These are phyloP conservation scores for Myriosclerotinia scirpicola DNA, from an alignment of 2,329 filamentous ascomycete species.

Conservation along the genomic window DNA sequence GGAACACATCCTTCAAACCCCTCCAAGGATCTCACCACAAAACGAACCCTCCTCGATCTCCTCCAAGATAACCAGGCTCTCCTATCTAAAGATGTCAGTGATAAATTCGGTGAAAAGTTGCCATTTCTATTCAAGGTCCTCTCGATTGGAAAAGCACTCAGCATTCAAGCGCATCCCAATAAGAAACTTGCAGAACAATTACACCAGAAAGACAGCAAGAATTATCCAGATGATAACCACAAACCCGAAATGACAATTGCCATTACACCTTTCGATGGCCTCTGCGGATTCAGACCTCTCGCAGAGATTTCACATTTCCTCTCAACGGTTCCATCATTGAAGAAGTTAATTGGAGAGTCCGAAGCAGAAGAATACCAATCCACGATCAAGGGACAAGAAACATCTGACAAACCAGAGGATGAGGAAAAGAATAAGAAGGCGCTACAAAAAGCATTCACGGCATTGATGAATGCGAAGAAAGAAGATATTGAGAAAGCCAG, in stretches of 20 bases:
- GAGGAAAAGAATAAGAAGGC: conserved; percentile 71
- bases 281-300: conserved; percentile 92
- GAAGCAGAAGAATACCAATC: conserved; percentile 57
- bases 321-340: conserved; percentile 59
- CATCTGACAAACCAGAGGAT: conserved; percentile 42
- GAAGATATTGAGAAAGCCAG: conserved; percentile 64
- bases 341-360: conserved; percentile 64
- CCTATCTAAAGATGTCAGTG: conserved; percentile 69
- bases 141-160: conserved; percentile 91
- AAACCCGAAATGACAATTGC: conserved; percentile 99
- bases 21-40: conserved; percentile 82
- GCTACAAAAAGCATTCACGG: conserved; percentile 71
- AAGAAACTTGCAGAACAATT: conserved; percentile 90
- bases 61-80: conserved; percentile 84
- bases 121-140: conserved; percentile 98
- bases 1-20: conserved; percentile 95
- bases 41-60: conserved; percentile 82
- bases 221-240: conserved; percentile 99
- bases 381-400: conserved; percentile 55
- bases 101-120: conserved; percentile 77
- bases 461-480: conserved; percentile 75
- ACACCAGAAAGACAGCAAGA: conserved; percentile 81
- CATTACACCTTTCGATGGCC: conserved; percentile 90
- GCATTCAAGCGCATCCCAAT: conserved; percentile 95
- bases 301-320: conserved; percentile 82